Evolutionary conservation across 768 basidiomycete species (phyloP).

Genomic region (Rhodosporidiobolus sp.): DNA sequence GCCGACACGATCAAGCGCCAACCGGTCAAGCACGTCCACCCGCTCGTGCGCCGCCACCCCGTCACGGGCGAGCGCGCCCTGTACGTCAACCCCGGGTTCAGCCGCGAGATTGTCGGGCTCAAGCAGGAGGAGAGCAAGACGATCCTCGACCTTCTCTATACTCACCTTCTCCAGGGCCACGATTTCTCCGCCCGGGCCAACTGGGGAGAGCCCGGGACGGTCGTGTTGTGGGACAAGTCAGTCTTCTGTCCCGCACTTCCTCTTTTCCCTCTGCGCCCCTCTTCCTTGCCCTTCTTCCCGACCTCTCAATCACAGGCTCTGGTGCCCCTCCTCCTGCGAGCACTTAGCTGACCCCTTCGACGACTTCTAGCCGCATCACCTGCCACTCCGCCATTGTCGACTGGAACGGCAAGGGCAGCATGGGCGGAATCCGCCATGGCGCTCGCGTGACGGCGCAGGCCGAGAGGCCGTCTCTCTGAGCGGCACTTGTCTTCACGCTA

Average conservation of each 20-base stretch:
- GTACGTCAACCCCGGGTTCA: conserved; percentile 83
- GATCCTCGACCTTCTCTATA: conserved; percentile 51
- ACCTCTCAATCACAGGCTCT: too few relatives aligned
- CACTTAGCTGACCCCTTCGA: too few relatives aligned
- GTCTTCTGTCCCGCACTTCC: neutral
- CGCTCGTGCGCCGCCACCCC: conserved; percentile 72
- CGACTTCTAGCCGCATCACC: conserved; percentile 28
- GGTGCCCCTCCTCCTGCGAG: too few relatives aligned
- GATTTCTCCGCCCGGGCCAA: conserved; percentile 75
- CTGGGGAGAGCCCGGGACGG: conserved; percentile 66
- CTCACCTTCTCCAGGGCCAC: conserved; percentile 72
- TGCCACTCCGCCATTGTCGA: conserved; percentile 40
- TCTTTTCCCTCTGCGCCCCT: neutral
- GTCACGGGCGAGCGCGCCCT: conserved; percentile 64
- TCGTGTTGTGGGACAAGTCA: conserved; percentile 73
- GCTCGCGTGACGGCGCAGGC: conserved; percentile 40
- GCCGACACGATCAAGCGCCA: conserved; percentile 75
- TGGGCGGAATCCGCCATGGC: conserved; percentile 27
- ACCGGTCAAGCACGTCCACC: conserved; percentile 77
- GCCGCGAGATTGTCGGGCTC: conserved; percentile 71
- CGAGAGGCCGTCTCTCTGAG: conserved; percentile 31
- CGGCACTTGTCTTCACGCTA: neutral
- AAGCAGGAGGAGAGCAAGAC: conserved; percentile 77
- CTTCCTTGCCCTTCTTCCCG: too few relatives aligned
- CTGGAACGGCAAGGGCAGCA: conserved; percentile 18